Conservation (phyloP, 768 basidiomycete species). For the Lactifluus pinguis region DNA sequence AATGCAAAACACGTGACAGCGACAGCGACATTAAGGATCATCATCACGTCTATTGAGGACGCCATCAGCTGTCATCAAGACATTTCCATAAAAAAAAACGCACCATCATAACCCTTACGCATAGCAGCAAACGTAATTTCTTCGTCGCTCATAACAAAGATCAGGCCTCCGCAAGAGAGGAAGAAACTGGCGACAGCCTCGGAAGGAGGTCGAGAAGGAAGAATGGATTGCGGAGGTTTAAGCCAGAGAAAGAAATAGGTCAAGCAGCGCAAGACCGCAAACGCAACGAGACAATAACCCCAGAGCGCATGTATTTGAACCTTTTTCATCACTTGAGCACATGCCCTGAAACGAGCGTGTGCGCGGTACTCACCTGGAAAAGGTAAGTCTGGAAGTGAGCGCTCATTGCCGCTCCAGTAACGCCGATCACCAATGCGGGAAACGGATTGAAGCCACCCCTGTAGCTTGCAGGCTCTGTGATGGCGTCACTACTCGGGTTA, state of each 20-base stretch:
- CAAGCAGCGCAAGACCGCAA: conserved; percentile 69
- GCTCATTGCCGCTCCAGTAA: conserved; percentile 89
- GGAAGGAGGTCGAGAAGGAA: conserved; percentile 89
- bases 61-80: not conserved
- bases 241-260: conserved; percentile 97
- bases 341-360: not conserved
- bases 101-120: conserved; percentile 80
- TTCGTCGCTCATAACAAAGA: conserved; percentile 86
- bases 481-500: conserved; percentile 30
- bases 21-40: conserved; percentile 80
- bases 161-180: conserved; percentile 78
- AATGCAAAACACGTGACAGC: conserved; percentile 82
- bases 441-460: conserved; percentile 80
- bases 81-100: conserved; percentile 16
- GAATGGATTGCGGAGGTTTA: conserved; percentile 68
- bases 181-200: conserved; percentile 86
- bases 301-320: conserved; percentile 88
- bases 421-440: conserved; percentile 87
- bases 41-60: conserved; percentile 59
- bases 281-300: conserved; percentile 79
- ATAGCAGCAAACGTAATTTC: conserved; percentile 87
- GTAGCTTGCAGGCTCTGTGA: conserved; percentile 67
- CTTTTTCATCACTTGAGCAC: conserved; percentile 25
- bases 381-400: conserved; percentile 85
- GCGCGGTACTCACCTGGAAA: conserved; percentile 51